These are phyloP conservation scores for Citrus australasica DNA, from an alignment of 345 rosid species.

Conservation along the genomic window DNA sequence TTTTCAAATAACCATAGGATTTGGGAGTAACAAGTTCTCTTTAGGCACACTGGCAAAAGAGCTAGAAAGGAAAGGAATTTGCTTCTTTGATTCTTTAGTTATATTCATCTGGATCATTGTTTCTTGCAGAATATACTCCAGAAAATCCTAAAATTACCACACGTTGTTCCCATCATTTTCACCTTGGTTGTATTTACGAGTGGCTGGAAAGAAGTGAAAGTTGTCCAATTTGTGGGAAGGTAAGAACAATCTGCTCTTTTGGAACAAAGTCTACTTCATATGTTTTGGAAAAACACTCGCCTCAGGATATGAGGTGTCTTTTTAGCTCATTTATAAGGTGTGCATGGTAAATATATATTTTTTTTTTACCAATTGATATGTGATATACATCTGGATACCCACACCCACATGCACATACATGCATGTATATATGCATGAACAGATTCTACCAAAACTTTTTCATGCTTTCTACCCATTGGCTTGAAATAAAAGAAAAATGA, in stretches of 20 bases:
- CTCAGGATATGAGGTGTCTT: not conserved
- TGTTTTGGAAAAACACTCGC: not conserved
- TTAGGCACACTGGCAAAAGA: not conserved
- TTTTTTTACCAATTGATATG: not conserved
- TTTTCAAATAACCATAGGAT: not conserved
- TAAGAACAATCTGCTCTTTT: constrained; percentile 10
- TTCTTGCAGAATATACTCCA: constrained; percentile 54
- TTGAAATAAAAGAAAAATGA: not conserved
- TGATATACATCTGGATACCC: no score
- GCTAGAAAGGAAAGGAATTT: not conserved
- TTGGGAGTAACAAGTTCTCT: not conserved
- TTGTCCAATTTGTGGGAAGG: constrained; percentile 79
- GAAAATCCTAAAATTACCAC: constrained; percentile 65
- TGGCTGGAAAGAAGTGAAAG: constrained; percentile 81
- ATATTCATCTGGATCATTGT: constrained; percentile 1
- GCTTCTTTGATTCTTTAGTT: not conserved
- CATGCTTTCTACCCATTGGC: not conserved
- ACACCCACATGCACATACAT: not conserved
- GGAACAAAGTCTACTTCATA: not conserved
- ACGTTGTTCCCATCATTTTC: constrained; percentile 63
- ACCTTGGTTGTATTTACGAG: constrained; percentile 71
- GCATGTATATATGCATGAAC: not conserved
- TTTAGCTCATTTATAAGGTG: not conserved
- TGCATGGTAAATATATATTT: not conserved
- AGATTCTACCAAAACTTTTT: not conserved